Conservation (phyloP, 192 early-diverging fungal genomes). For the Pilaira anomala region DNA sequence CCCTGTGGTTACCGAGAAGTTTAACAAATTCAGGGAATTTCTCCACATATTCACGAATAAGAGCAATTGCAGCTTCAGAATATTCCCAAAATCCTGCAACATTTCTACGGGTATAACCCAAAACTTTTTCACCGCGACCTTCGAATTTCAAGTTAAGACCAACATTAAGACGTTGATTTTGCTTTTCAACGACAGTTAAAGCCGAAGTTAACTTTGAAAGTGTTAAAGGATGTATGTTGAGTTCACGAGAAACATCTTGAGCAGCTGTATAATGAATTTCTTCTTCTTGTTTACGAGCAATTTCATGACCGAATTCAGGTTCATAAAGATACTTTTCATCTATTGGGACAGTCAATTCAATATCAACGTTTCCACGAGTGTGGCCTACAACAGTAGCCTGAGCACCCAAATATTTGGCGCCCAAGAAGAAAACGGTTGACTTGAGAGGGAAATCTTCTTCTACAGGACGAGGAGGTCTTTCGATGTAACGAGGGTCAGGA, state of each 20-base stretch:
- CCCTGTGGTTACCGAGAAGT: background rate
- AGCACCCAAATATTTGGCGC: constrained; percentile 68
- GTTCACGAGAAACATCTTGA: constrained; percentile 62
- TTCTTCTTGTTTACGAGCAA: constrained; percentile 36
- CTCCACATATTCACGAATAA: constrained; percentile 70
- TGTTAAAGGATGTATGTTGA: constrained; percentile 61
- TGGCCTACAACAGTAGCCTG: constrained; percentile 66
- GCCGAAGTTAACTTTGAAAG: constrained; percentile 86
- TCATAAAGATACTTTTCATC: constrained; percentile 27
- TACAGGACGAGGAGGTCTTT: constrained; percentile 65
- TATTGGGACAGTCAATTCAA: constrained; percentile 43
- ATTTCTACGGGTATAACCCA: constrained; percentile 81
- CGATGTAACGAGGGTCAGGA: constrained; percentile 72
- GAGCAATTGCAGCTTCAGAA: constrained; percentile 68
- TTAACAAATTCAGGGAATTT: constrained; percentile 52
- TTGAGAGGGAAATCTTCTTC: constrained; percentile 69
- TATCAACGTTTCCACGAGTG: constrained; percentile 34
- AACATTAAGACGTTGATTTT: constrained; percentile 63
- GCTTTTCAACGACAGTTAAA: constrained; percentile 61
- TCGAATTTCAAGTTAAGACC: constrained; percentile 94
- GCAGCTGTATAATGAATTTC: constrained; percentile 42
- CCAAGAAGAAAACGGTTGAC: constrained; percentile 80
- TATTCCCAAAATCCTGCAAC: constrained; percentile 80
- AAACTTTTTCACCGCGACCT: constrained; percentile 76
- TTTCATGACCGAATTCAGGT: constrained; percentile 45